A percentile compares a stretch with the other conserved stretches of the same genome.
Conservation (phyloP, 768 basidiomycete genomes). For the Flagelloscypha sp. region DNA sequence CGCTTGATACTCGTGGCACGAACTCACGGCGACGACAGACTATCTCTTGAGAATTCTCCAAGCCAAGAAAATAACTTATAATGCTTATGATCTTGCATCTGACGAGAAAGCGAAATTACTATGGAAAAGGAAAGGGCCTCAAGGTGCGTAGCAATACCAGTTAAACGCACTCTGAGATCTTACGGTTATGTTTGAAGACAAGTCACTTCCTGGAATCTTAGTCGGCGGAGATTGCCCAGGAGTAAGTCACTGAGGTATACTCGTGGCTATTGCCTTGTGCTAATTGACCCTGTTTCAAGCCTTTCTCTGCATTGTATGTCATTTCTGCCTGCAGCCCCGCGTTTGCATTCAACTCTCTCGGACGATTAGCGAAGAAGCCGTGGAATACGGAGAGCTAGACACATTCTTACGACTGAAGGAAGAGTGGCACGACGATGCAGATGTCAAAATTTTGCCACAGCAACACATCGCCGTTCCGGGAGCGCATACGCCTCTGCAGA, state of each 20-base stretch:
- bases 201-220: constrained; percentile 78
- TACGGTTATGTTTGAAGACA: too few species aligned
- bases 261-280: constrained; percentile 6
- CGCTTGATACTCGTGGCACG: not conserved
- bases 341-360: constrained; percentile 7
- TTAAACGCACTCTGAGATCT: too few species aligned
- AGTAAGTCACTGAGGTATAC: constrained; percentile 35
- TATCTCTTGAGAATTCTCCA: constrained; percentile 77
- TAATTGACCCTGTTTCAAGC: constrained; percentile 29
- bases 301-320: constrained; percentile 67
- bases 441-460: constrained; percentile 48
- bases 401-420: constrained; percentile 68
- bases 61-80: constrained; percentile 78
- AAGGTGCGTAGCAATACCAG: constrained; percentile 34
- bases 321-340: constrained; percentile 1
- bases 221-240: constrained; percentile 72
- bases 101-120: constrained; percentile 72
- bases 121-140: constrained; percentile 77
- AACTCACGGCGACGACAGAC: constrained; percentile 34
- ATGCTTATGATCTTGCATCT: constrained; percentile 77
- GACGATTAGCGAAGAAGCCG: constrained; percentile 65
- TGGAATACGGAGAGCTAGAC: constrained; percentile 68
- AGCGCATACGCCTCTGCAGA: constrained; percentile 63
- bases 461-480: constrained; percentile 78
- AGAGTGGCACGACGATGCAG: constrained; percentile 48